Evolutionary conservation across 495 filamentous ascomycete genomes (phyloP), one percentile per base, ranked within the genome.

Genomic region (Penicillium herquei): DNA sequence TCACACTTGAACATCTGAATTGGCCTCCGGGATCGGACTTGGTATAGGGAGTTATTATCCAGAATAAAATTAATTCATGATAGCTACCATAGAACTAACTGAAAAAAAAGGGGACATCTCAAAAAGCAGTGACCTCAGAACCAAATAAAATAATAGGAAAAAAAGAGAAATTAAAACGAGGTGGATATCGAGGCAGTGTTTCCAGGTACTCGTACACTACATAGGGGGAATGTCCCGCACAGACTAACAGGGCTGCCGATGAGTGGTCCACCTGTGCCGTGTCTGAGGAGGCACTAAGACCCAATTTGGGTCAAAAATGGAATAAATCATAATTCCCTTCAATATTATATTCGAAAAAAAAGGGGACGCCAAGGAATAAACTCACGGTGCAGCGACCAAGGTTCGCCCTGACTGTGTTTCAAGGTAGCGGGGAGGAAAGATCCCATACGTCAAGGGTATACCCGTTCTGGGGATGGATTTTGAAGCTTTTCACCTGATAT

Each of bases 361-460:
- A 66, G 55, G 59, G 48, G 54, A 62, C 57, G 70, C 69, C 70
- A 70, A 75, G 67, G 64, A 54, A 57, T 59, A 60, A 65, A 61
- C 67, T 70, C 57, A 66, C 56, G 61, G 61, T 69, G 56, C 68
- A 68, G 63, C 59, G 62, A 68, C 71, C 65, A 69, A 69, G 68
- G 65, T 75, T 73, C 65, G 65, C 64, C 63, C 57, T 68, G 54
- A 54, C 41, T 32, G 63, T 64, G 68, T 71, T 72, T 72, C 71
- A 74, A 68, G 61, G 66, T 64, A 67, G 71, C 70, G 71, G 71
- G 71, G 63, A 58, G 59, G 32, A 32, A 14, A 49, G 67, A 69
- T 71, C 69, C 65, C 67, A 64, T 67, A 70, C 64, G 65, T 72
- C 71, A 71, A 69, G 70, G 65, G 63, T 70, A 68, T 69, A 68